Evolutionary conservation across 208 protist species (phyloP), one percentile per base, ranked within the genome.

Genomic region (Wallacemonas sp.): DNA sequence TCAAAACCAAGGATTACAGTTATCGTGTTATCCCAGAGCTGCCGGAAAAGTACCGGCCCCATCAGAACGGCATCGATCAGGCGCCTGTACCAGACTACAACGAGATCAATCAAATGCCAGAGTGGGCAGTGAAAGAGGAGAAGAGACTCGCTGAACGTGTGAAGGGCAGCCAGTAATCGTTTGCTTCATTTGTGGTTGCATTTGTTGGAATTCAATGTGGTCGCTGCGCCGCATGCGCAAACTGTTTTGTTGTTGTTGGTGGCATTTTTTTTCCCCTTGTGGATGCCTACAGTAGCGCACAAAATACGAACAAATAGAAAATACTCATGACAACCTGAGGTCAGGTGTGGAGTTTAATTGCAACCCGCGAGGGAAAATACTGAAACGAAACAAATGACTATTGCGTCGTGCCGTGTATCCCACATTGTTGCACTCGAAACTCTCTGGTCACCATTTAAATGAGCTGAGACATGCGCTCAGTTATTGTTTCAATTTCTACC

Each of bases 31-130:
- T 97, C 59, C 91, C 91, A 3, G 88, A 97, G 64, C 68, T 97
- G 4, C 88, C 91, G 15, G 89, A 97, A 62, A 97, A 97, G 65
- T 97, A 97, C 62, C 72, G 91, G 1, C 91, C 91, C 22, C 91
- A 97, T 64, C 88, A 95, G 65, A 94, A 93, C 62, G 91, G 91
- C 30, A 84, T 95, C 55, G 91, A 94, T 62, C 88, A 93, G 56
- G 79, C 88, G 9, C 91, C 91, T 21, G 77, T 97, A 4, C 87
- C 88, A 4, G 86, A 97, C 54, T 95, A 95, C 72, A 72, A 74
- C n/a, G 84, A 88, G 58, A 94, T 95, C 42, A 97, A 97, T 59
- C 84, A 80, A 42, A 92, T 94, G 80, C 91, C 91, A 42, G 55
- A 90, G 39, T 97, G 91, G 89, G 91, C 91, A 21, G 62, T 82